Evolutionary conservation across 768 basidiomycete species (phyloP), one percentile per base, ranked within the genome.

Genomic region (Tulasnella sp.): DNA sequence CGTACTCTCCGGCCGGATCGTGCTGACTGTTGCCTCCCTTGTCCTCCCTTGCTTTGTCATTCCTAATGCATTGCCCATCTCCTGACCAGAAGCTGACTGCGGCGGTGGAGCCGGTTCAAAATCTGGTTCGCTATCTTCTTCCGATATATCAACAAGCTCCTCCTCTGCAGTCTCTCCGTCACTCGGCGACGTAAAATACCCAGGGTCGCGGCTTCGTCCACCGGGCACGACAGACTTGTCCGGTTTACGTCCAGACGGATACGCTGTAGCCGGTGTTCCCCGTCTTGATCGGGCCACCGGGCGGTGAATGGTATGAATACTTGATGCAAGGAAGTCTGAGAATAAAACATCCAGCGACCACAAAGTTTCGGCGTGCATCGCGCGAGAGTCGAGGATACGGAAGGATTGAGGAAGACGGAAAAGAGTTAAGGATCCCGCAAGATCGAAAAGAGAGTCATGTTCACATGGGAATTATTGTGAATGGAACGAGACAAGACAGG

Each of bases 301-400:
- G 19, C 85, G 78, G 62, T 90, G 77, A 45, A 91, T 88, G 33
- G 88, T 77, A 61, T 90, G 88, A 37, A 90, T 88, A 9, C 88
- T 90, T 22, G 88, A 90, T 1, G 88, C 78, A 48, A 89, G 65
- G 33, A 69, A 72, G 46, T 62, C 67, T 53, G 60, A 72, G n/a
- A 77, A 44, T 13, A 37, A 34, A 39, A 47, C 56, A 35, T 37
- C 28, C n/a, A n/a, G n/a, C n/a, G n/a, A n/a, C n/a, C n/a, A n/a
- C n/a, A n/a, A n/a, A n/a, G n/a, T n/a, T n/a, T n/a, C n/a, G n/a
- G n/a, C n/a, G n/a, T n/a, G n/a, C n/a, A n/a, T n/a, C n/a, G n/a
- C n/a, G n/a, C n/a, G n/a, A n/a, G n/a, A n/a, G n/a, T n/a, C n/a
- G n/a, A n/a, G n/a, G n/a, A n/a, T n/a, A n/a, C n/a, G n/a, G n/a